These are phyloP conservation scores for Pythium brassicae DNA, from an alignment of 352 stramenopile genomes.

Conservation along the genomic window DNA sequence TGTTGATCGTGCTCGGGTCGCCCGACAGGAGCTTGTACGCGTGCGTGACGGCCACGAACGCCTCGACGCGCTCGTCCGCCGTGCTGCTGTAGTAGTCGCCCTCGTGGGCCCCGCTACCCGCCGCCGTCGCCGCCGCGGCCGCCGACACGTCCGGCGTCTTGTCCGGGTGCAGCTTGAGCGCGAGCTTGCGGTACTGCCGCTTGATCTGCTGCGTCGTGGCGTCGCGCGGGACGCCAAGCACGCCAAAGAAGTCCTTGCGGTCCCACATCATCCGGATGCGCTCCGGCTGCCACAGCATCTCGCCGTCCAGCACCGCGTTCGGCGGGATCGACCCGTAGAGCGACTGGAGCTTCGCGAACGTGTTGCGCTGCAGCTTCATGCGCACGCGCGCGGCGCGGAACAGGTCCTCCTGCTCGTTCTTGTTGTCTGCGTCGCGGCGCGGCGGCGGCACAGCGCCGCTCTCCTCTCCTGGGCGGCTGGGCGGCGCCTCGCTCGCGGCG, in stretches of 20 bases:
- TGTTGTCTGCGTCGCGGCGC: slow-evolving; percentile 27
- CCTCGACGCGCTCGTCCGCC: slow-evolving; percentile 55
- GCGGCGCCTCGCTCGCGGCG: neutral
- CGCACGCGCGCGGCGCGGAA: slow-evolving; percentile 69
- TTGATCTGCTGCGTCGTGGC: slow-evolving; percentile 71
- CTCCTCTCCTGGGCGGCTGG: slow-evolving; percentile 13
- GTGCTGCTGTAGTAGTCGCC: slow-evolving; percentile 17
- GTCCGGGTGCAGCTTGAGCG: slow-evolving; percentile 80
- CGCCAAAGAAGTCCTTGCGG: slow-evolving; percentile 68
- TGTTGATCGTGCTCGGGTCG: slow-evolving; percentile 34
- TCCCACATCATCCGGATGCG: slow-evolving; percentile 81
- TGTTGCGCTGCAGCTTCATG: slow-evolving; percentile 73
- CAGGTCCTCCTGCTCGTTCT: slow-evolving; percentile 73
- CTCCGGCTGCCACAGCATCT: slow-evolving; percentile 73
- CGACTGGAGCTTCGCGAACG: slow-evolving; percentile 33
- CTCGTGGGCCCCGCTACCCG: slow-evolving; percentile 6
- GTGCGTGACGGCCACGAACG: slow-evolving; percentile 75
- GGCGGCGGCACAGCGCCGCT: slow-evolving; percentile 1
- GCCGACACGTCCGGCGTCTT: slow-evolving; percentile 41
- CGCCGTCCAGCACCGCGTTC: slow-evolving; percentile 44
- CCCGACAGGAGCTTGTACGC: slow-evolving; percentile 73
- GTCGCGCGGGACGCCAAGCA: slow-evolving; percentile 62
- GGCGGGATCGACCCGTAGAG: slow-evolving; percentile 22
- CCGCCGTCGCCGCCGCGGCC: slow-evolving; percentile 16
- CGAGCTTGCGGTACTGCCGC: slow-evolving; percentile 80